These are phyloP conservation scores for Didymosphaeria variabile DNA, from an alignment of 2,329 filamentous ascomycete genomes.

Conservation along the genomic window DNA sequence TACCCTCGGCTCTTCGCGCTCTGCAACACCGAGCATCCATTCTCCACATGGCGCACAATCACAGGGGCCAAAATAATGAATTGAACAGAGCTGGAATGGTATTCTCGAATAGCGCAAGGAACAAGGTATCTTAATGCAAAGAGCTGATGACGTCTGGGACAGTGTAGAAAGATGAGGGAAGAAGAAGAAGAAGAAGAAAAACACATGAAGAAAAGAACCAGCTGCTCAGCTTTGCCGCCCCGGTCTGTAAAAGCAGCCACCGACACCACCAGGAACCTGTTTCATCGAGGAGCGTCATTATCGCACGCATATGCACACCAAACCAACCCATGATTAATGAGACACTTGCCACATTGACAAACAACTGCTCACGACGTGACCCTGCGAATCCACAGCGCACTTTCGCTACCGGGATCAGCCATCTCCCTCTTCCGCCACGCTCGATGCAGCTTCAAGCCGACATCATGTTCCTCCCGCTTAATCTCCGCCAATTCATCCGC, in stretches of 20 bases:
- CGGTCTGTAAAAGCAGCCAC: too few species aligned
- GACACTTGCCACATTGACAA: too few species aligned
- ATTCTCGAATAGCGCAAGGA: background rate
- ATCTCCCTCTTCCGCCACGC: constrained; percentile 51
- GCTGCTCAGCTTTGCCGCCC: background rate
- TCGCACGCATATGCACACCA: background rate
- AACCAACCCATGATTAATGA: background rate
- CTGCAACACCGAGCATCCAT: too few species aligned
- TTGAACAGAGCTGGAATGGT: too few species aligned
- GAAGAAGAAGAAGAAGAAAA: background rate
- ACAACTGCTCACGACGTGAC: constrained; percentile 39
- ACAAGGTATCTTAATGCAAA: background rate
- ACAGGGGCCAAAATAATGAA: too few species aligned
- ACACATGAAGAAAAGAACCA: background rate
- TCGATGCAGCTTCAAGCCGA: constrained; percentile 51
- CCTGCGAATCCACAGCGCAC: constrained; percentile 51
- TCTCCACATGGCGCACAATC: too few species aligned
- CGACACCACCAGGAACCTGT: background rate
- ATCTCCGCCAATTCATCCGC: constrained; percentile 51
- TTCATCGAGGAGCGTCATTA: background rate
- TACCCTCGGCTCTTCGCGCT: too few species aligned
- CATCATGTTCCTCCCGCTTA: constrained; percentile 49
- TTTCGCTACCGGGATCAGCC: constrained; percentile 45
- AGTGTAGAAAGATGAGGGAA: background rate
- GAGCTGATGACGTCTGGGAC: background rate